Evolutionary conservation across 1,284 basidiomycete species (phyloP).

Genomic region (Ustanciosporium gigantosporum): DNA sequence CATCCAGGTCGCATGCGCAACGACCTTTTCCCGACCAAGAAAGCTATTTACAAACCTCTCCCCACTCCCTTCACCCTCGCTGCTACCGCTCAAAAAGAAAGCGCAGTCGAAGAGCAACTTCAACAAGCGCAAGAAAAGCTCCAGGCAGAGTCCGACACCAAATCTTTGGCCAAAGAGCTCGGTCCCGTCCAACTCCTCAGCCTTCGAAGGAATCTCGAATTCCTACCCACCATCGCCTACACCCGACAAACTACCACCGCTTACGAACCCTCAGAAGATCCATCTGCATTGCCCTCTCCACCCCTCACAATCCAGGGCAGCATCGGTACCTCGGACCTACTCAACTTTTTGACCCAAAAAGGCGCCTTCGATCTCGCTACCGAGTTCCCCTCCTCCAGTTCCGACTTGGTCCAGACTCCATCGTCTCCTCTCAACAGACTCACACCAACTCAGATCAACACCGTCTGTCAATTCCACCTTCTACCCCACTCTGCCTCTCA

Average conservation of each 20-base stretch:
- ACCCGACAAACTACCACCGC: conserved; percentile 24
- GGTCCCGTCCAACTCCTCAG: conserved; percentile 32
- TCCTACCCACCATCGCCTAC: conserved; percentile 14
- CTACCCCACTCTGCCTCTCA: background rate
- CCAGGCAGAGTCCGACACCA: conserved; percentile 6
- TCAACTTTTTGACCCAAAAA: conserved; percentile 16
- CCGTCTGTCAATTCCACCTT: conserved; percentile 25
- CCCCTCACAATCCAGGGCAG: conserved; percentile 33
- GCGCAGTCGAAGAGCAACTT: conserved; percentile 14
- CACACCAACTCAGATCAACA: conserved; percentile 25
- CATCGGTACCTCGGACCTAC: conserved; percentile 18
- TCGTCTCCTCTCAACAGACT: conserved; percentile 26
- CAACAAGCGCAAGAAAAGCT: conserved; percentile 11
- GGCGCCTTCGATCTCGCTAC: conserved; percentile 32
- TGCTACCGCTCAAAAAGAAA: conserved; percentile 5
- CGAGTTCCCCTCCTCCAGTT: conserved; percentile 2
- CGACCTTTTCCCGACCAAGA: conserved; percentile 14
- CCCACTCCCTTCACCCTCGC: conserved; percentile 24
- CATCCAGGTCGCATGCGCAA: conserved; percentile 40
- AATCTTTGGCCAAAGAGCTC: conserved; percentile 14
- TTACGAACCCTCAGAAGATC: background rate
- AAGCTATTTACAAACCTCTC: conserved; percentile 32
- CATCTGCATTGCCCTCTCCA: conserved; percentile 6
- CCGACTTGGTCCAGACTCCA: conserved; percentile 9
- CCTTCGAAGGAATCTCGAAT: conserved; percentile 28